Base-by-base conservation (phyloP, 1,284 basidiomycete species). In the Tremellales sp. region DNA sequence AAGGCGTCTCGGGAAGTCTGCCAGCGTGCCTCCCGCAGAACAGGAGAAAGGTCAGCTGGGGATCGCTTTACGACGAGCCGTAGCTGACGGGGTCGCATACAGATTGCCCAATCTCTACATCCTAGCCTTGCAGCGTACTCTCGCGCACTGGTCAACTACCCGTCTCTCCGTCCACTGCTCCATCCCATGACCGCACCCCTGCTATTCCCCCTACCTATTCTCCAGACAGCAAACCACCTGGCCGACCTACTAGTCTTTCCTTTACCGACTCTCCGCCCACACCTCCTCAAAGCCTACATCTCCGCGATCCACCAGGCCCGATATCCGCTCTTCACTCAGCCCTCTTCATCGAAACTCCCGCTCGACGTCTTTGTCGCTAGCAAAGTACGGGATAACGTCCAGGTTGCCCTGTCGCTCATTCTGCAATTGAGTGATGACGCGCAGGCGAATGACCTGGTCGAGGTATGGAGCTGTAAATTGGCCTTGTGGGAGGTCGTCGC, bases 341-440 rank as follows among this genome's bases (percentile, higher is more conserved):
- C 61, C 9, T 50, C 65, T 3, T 45, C 56, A 14, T 56, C 49
- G 36, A 60, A 56, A 27, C 38, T 54, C 6, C 52, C 65, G 1
- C 45, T 61, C 3, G 67, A 71, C 24, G 61, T 67, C 12, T 58
- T 60, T 33, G 51, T 67, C 14, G 56, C 65, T 2, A 58, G 58
- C 33, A 62, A 61, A 19, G 60, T 64, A 13, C 56, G 69, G 5
- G 54, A 45, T 3, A 54, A 61, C 2, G 59, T 69, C 2, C 59
- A 55, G 18, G 34, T 43, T 4, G 57, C 57, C 5, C 40, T 64
- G 8, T 42, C 38, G 1, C 43, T 56, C 1, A 38, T 48, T 2
- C 37, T 64, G 18, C 48, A 51, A 18, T 2, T 32, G 18, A 14
- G 37, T 21, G 25, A 24, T 14, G n/a, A 40, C 21, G 25, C 13